Conservation (phyloP, 2,329 filamentous ascomycete genomes). For the Cercospora sesami region DNA sequence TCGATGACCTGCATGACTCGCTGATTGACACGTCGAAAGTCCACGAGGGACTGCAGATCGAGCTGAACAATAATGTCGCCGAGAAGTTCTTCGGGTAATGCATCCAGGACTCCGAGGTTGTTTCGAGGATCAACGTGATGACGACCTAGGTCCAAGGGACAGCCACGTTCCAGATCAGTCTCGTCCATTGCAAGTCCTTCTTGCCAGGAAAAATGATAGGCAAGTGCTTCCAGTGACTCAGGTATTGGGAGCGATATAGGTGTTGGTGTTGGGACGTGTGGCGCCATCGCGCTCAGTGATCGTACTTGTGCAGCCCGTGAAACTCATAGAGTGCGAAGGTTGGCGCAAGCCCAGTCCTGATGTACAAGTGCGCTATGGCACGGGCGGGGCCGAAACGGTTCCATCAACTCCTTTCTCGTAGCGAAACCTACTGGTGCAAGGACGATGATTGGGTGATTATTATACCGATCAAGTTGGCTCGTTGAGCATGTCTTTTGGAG, state of each 20-base stretch:
- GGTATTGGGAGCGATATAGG: not conserved
- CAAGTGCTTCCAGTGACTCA: not conserved
- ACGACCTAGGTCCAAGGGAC: not conserved
- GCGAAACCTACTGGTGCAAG: too few species aligned
- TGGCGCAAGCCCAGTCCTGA: too few species aligned
- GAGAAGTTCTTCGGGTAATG: not conserved
- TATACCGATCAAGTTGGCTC: too few species aligned
- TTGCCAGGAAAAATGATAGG: not conserved
- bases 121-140: not conserved
- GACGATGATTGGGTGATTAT: too few species aligned
- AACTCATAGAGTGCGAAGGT: too few species aligned
- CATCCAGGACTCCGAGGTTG: not conserved
- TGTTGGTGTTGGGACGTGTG: not conserved
- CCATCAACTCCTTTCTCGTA: too few species aligned
- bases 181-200: too few species aligned
- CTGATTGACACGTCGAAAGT: conserved; percentile 42
- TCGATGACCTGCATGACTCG: conserved; percentile 42
- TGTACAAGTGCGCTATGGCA: too few species aligned
- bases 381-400: too few species aligned
- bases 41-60: conserved; percentile 40
- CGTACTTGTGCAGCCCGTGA: too few species aligned
- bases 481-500: too few species aligned
- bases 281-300: not conserved
- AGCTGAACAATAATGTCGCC: conserved; percentile 12
- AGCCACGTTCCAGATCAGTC: not conserved